Conservation (phyloP, 1,139 yeast species). For the Pneumocystis oryctolagi region DNA sequence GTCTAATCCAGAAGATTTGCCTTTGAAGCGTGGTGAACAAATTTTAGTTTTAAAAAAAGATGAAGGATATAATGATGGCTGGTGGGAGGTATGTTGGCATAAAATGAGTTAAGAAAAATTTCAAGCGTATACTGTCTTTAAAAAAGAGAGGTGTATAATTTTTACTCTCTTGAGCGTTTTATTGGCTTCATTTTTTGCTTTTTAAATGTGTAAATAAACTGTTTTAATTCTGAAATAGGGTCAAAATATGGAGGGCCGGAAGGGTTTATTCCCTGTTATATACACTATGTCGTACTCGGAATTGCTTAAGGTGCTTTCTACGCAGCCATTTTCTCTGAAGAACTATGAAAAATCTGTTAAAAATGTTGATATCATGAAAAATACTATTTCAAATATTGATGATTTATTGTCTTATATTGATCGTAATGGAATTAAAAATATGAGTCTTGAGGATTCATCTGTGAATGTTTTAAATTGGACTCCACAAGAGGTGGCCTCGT, state of each 20-base stretch:
- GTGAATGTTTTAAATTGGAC: constrained; percentile 42
- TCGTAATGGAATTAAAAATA: not conserved
- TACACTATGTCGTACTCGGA: constrained; percentile 29
- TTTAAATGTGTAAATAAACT: constrained; percentile 15
- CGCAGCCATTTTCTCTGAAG: constrained; percentile 30
- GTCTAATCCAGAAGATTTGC: constrained; percentile 77
- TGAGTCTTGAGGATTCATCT: constrained; percentile 16
- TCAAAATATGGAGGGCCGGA: constrained; percentile 41
- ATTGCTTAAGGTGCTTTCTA: constrained; percentile 4
- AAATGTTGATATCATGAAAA: constrained; percentile 55
- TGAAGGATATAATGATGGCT: constrained; percentile 89
- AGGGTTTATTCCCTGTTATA: constrained; percentile 80
- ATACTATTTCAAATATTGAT: constrained; percentile 29
- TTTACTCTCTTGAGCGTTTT: no score
- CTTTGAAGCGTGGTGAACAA: constrained; percentile 66
- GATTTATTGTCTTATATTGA: constrained; percentile 3
- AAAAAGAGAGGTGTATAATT: not conserved
- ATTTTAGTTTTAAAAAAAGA: constrained; percentile 86
- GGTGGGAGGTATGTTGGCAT: constrained; percentile 44
- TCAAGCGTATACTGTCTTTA: not conserved
- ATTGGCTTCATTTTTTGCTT: not conserved
- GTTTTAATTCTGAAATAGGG: constrained; percentile 45
- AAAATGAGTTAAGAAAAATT: not conserved
- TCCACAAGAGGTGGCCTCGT: constrained; percentile 68
- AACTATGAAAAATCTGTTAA: constrained; percentile 33